Base-by-base conservation (phyloP, 306 rosid species). In the Castanopsis chinensis region DNA sequence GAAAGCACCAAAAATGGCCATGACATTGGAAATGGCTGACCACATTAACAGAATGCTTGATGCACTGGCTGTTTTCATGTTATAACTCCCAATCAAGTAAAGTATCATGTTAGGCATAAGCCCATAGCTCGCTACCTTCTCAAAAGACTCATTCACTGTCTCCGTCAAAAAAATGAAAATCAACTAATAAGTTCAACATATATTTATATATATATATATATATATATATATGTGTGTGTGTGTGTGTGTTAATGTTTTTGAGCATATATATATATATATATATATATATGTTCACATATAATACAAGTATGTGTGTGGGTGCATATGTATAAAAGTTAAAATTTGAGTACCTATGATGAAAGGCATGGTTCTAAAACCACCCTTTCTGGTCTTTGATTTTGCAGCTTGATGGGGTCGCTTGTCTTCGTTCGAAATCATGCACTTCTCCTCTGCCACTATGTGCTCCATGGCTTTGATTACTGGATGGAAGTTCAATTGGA, bases 341-440 rank as follows among this genome's bases (percentile, higher is more conserved):
- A 45, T 2, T 9, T 45, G 15, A 12, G 4, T 79, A 88, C 91
- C 86, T 82, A 88, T 86, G 83, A 88, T 88, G 77, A 86, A 83
- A 25, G 89, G 89, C 91, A 88, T 83, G 76, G 91, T 88, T 75
- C 85, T 78, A 2, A 88, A 81, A 28, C 89, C 91, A 75, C 91
- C 91, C 32, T 81, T 86, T 81, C 80, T 77, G 60, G 67, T 53
- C 37, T 14, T 55, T 17, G 74, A 65, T 21, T 37, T 37, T 37
- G 45, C 45, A 37, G 45, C 45, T 37, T 37, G 11, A 37, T 37
- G 11, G 3, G 74, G 56, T 68, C 55, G 27, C 41, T 33, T 41
- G 14, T 25, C 20, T 6, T 57, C 27, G 63, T 20, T 57, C 12
- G 65, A 59, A 10, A 2, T 4, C 30, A 59, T 59, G 65, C 12